Conservation (phyloP, 2,329 filamentous ascomycete species). For the Neofusicoccum umdonicola region DNA sequence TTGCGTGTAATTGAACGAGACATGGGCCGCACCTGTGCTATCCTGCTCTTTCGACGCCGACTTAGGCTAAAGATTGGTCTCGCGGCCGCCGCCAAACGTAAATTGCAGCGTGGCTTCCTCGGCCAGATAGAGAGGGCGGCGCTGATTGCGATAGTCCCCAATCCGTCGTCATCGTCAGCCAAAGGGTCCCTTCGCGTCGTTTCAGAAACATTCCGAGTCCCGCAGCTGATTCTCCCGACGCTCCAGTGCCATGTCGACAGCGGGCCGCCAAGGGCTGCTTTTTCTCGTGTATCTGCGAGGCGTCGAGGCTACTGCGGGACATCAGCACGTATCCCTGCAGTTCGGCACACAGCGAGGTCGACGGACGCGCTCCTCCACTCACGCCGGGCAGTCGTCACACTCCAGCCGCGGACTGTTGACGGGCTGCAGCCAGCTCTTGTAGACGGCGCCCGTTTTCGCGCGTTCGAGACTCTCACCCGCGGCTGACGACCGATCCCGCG, state of each 20-base stretch:
- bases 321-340: conserved; percentile 12
- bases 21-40: not conserved
- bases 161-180: conserved; percentile 4
- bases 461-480: conserved; percentile 3
- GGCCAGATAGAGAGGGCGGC: not conserved
- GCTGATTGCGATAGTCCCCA: not conserved
- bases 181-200: conserved; percentile 1
- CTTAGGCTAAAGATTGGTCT: conserved; percentile 9
- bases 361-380: not conserved
- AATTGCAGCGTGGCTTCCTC: not conserved
- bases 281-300: conserved; percentile 8
- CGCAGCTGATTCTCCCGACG: conserved; percentile 14
- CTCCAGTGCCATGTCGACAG: conserved; percentile 6
- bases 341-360: conserved; percentile 10
- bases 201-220: conserved; percentile 18
- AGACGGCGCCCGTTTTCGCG: conserved; percentile 5
- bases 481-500: conserved; percentile 8
- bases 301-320: conserved; percentile 17
- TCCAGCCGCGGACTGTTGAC: conserved; percentile 10
- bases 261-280: conserved; percentile 11
- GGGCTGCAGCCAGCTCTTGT: conserved; percentile 3
- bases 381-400: conserved; percentile 2
- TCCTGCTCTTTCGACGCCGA: not conserved
- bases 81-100: conserved; percentile 11
- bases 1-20: not conserved